Base-by-base conservation (phyloP, 2,329 filamentous ascomycete genomes). In the Whalleya microplaca region DNA sequence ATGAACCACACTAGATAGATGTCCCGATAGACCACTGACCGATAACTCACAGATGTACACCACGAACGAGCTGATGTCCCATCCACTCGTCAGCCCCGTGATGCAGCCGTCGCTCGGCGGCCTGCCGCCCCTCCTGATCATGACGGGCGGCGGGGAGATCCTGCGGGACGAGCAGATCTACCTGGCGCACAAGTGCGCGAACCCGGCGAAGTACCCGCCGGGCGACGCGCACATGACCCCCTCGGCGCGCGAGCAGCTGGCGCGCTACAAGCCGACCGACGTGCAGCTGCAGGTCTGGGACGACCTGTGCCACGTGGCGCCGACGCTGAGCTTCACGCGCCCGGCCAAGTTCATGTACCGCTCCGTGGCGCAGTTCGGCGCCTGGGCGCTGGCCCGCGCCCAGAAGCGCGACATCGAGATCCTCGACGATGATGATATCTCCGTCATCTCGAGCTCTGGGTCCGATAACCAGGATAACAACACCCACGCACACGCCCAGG, bases 231-330 rank as follows among this genome's bases (percentile, higher is more conserved):
- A 85, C 43, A 76, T 95, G 58, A 80, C 87, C 32, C 83, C 88
- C 40, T 79, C 82, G 56, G 87, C 88, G 23, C 80, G 81, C 19
- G 80, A 82, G 3, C 73, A 80, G 12, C 68, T 95, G 16, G 77
- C 80, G 37, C 86, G 82, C 59, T 96, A 91, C 72, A 85, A 86
- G 55, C 91, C 92, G 0, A 99, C 95, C 0, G 85, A 96, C 65
- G 94, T 98, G 0, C 92, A 97, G 70, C 81, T 99, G 2, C 95
- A 98, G 71, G 88, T 98, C 1, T 98, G 94, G 93, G 94, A 98
- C 55, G 90, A 96, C 66, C 78, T 98, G 2, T 98, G 95, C 67
- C 94, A 98, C 70, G 93, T 96, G 5, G 88, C 89, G 0, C 91
- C 94, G 0, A 97, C 93, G 0, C 80, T 98, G n/a, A 96, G 91